Evolutionary conservation across 2,329 filamentous ascomycete species (phyloP), one percentile per base, ranked within the genome.

Genomic region (Aspergillus nomiae): DNA sequence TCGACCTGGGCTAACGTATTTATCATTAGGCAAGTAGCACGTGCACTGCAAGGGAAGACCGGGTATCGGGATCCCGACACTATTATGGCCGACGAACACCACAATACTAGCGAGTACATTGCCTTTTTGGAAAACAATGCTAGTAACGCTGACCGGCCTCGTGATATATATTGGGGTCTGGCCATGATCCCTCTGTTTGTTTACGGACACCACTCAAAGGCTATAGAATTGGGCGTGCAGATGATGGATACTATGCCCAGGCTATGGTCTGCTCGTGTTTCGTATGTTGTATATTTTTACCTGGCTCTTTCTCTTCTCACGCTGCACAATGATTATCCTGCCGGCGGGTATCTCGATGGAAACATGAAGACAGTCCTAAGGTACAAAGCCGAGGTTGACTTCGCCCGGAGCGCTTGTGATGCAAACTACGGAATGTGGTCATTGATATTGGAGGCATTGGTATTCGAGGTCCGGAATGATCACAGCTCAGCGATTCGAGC

Each of bases 41-140:
- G 86, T 61, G 86, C 87, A 14, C 71, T 90, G 19, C 86, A 88
- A 72, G 87, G 87, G 30, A 89, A 88, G 69, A 89, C 87, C 0
- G 76, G 78, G 4, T 78, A 76, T 50, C 74, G 77, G n/a, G 74
- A 77, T 45, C 74, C 84, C 7, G 76, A 82, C 3, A 77, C 78
- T 21, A 73, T 88, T 8, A 77, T 89, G 67, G 82, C 81, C 43
- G 87, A 89, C 64, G 74, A 81, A 11, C 74, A 82, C n/a, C 86
- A 89, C 71, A 76, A 81, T 53, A 81, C 81, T 24, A 71, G 73
- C 34, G 76, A 78, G 1, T 89, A 87, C 68, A 74, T 86, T 65
- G 71, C 70, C 1, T 77, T 80, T 14, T 80, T 82, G 58, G 73
- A 84, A 11, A 75, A 77, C 32, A 78, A 80, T 53, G 74, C 77